Percentiles rank a stretch among this genome's conserved stretches.
Conservation (phyloP, 306 rosid genomes). For the Gastrolobium bilobum region DNA sequence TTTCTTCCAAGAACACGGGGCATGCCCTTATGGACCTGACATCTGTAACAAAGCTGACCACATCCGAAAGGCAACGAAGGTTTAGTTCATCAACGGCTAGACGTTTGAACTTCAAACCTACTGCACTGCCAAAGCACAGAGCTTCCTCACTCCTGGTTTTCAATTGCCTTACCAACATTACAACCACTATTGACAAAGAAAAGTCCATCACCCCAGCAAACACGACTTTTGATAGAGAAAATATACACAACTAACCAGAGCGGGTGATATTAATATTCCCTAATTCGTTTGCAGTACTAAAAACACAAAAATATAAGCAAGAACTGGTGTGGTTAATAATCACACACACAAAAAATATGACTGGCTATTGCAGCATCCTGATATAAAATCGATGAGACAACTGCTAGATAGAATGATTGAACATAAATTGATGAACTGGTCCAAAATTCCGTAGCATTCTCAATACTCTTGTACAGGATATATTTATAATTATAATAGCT, state of each 20-base stretch:
- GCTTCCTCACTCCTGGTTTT: conserved; percentile 22
- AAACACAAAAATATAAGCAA: neutral
- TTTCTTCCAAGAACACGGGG: conserved; percentile 50
- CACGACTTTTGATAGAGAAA: conserved; percentile 47
- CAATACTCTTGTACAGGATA: neutral
- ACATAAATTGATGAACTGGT: neutral
- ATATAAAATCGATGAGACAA: neutral
- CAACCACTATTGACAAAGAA: conserved; percentile 53
- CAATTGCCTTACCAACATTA: conserved; percentile 52
- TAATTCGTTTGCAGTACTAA: conserved; percentile 19
- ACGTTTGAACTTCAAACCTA: conserved; percentile 54
- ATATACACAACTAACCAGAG: conserved; percentile 33
- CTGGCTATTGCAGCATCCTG: neutral
- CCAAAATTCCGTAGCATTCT: conserved; percentile 22
- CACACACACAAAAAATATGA: conserved; percentile 41
- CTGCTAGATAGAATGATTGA: neutral
- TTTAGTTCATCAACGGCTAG: conserved; percentile 41
- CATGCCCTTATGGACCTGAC: conserved; percentile 43
- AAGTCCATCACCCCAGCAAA: conserved; percentile 37
- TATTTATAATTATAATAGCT: conserved; percentile 12
- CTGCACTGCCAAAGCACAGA: conserved; percentile 45
- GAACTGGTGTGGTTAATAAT: conserved; percentile 18
- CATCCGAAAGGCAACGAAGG: conserved; percentile 46
- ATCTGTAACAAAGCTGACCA: conserved; percentile 46
- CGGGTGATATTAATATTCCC: conserved; percentile 35